A percentile compares a stretch with the other conserved stretches of the same genome.
Evolutionary conservation across 2,329 filamentous ascomycete genomes (phyloP).

Genomic region (Erysiphe pulchra): DNA sequence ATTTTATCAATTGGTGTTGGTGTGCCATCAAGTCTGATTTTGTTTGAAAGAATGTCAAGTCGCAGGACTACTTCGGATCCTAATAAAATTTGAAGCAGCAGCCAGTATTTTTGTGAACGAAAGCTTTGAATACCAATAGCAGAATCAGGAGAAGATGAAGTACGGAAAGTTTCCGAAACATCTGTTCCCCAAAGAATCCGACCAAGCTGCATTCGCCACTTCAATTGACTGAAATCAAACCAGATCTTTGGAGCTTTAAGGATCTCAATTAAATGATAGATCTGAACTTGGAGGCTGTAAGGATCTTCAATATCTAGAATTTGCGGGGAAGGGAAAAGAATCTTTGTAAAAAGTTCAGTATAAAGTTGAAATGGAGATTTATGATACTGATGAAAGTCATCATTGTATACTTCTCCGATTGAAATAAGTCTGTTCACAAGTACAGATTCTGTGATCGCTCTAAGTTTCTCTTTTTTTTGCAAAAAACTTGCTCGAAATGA

Average conservation of each 20-base stretch:
- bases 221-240: conserved; percentile 49
- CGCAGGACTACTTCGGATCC: conserved; percentile 39
- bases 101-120: conserved; percentile 22
- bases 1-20: conserved; percentile 28
- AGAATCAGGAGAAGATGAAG: too few relatives aligned
- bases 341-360: conserved; percentile 32
- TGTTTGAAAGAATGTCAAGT: conserved; percentile 25
- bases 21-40: conserved; percentile 25
- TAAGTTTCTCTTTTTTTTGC: conserved; percentile 17
- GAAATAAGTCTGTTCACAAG: conserved; percentile 29
- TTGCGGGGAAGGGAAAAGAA: conserved; percentile 29
- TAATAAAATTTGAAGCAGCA: conserved; percentile 37
- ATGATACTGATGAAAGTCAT: conserved; percentile 23
- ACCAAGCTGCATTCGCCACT: conserved; percentile 49
- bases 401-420: conserved; percentile 28
- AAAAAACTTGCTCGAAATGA: conserved; percentile 9
- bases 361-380: conserved; percentile 29
- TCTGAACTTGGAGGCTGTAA: conserved; percentile 41
- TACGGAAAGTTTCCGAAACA: too few relatives aligned
- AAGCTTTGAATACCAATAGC: too few relatives aligned
- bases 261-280: conserved; percentile 38
- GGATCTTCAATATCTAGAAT: conserved; percentile 31
- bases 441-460: conserved; percentile 28
- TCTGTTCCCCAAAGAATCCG: conserved; percentile 41
- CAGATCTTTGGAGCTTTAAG: conserved; percentile 40